A percentile compares a stretch with the other conserved stretches of the same genome.
These are phyloP conservation scores for Straminergon stramineum DNA, from an alignment of 225 moss, liverwort and hornwort genomes.

Conservation along the genomic window DNA sequence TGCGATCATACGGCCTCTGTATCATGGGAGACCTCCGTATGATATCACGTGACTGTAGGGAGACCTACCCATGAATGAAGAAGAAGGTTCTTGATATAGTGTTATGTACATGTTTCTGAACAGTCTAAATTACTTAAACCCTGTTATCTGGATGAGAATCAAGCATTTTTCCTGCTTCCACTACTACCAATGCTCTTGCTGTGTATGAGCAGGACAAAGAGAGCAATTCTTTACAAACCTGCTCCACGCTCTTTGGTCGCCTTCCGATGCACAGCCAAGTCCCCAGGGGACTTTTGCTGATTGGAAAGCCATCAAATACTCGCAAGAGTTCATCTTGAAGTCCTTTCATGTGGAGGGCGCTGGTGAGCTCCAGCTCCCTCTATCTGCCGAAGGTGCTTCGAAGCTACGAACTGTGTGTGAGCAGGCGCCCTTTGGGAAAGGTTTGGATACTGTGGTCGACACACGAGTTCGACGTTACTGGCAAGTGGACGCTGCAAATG, in stretches of 20 bases:
- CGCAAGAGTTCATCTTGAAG: neutral
- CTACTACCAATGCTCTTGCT: neutral
- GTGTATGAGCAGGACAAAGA: neutral
- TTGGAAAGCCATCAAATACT: neutral
- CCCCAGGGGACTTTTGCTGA: neutral
- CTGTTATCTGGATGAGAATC: neutral
- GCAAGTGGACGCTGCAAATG: constrained; percentile 9
- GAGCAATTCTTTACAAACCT: neutral
- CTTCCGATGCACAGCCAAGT: neutral
- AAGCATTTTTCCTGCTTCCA: neutral
- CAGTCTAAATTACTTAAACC: neutral
- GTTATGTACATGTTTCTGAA: neutral
- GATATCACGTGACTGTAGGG: neutral
- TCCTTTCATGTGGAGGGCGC: constrained; percentile 11
- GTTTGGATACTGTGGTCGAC: neutral
- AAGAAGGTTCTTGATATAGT: neutral
- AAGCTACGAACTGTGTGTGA: neutral
- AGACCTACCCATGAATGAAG: neutral
- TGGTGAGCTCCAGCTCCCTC: constrained; percentile 12
- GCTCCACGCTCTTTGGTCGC: neutral
- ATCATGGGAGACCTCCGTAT: neutral
- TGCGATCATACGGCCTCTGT: neutral
- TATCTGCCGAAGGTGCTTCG: neutral
- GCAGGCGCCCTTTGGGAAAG: neutral
- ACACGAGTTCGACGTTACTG: neutral